A percentile compares a stretch with the other conserved stretches of the same genome.
Evolutionary conservation across 768 basidiomycete genomes (phyloP).

Genomic region (Mycena albidolilacea): DNA sequence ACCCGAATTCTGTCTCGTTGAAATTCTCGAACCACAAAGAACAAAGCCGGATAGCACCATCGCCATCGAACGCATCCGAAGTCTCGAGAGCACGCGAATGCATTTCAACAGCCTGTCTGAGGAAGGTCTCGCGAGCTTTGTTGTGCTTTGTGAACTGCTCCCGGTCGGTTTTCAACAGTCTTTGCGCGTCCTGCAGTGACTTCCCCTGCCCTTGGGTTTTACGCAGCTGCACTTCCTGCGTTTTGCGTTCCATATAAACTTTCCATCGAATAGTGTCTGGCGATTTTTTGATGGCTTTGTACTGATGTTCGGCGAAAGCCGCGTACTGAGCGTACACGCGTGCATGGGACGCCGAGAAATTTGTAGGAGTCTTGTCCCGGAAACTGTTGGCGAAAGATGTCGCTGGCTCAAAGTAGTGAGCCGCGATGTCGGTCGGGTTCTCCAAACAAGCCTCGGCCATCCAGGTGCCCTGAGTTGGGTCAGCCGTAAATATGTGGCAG

Average conservation of each 20-base stretch:
- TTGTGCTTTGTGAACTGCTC: conserved; percentile 70
- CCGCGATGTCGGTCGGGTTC: conserved; percentile 79
- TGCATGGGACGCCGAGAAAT: conserved; percentile 56
- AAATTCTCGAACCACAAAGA: conserved; percentile 96
- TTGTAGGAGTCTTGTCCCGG: conserved; percentile 25
- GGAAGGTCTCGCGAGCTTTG: conserved; percentile 69
- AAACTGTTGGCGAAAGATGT: conserved; percentile 49
- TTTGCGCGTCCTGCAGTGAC: conserved; percentile 37
- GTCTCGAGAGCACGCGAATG: conserved; percentile 82
- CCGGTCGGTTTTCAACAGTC: conserved; percentile 61
- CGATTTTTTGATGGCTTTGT: conserved; percentile 76
- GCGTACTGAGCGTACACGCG: conserved; percentile 87
- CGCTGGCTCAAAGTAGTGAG: conserved; percentile 80
- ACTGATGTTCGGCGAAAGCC: conserved; percentile 91
- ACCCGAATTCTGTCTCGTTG: conserved; percentile 65
- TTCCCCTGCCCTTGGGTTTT: conserved; percentile 45
- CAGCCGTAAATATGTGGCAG: not conserved
- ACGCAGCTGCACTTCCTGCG: conserved; percentile 74
- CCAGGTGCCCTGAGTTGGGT: conserved; percentile 84
- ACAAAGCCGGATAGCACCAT: conserved; percentile 83
- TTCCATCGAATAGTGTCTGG: conserved; percentile 80
- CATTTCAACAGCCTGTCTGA: conserved; percentile 86
- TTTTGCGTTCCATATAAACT: conserved; percentile 81
- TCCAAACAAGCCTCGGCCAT: conserved; percentile 88
- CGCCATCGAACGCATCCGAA: conserved; percentile 83